Evolutionary conservation across 2,329 filamentous ascomycete genomes (phyloP).

Genomic region (Arthrobotrys pseudoclavata): DNA sequence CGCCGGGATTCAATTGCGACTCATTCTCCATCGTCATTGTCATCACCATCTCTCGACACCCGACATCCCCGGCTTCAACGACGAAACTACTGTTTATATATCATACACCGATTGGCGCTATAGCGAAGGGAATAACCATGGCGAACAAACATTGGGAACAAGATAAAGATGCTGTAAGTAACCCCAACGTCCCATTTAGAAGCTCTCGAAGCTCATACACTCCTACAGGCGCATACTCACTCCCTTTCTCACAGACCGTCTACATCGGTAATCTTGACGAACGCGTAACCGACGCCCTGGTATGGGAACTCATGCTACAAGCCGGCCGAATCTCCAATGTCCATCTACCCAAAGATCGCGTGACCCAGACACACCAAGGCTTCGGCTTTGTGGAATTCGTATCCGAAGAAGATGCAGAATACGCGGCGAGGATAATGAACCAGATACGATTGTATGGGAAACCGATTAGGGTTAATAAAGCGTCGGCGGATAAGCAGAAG

Average conservation of each 20-base stretch:
- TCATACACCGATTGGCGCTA: conserved; percentile 1
- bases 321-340: conserved; percentile 97
- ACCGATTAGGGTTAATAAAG: conserved; percentile 96
- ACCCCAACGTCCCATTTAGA: background rate
- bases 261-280: conserved; percentile 99
- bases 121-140: conserved; percentile 24
- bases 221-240: conserved; percentile 75
- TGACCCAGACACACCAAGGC: conserved; percentile 95
- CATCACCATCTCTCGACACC: background rate
- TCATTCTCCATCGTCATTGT: conserved; percentile 29
- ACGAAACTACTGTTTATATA: background rate
- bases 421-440: conserved; percentile 96
- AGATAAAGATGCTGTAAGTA: conserved; percentile 63
- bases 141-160: conserved; percentile 75
- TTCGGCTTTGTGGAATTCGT: conserved; percentile 99
- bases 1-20: background rate
- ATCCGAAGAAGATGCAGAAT: conserved; percentile 94
- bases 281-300: conserved; percentile 86
- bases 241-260: conserved; percentile 73
- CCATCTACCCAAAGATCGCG: conserved; percentile 96
- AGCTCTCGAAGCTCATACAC: conserved; percentile 45
- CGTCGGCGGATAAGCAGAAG: conserved; percentile 92
- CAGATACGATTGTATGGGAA: conserved; percentile 93
- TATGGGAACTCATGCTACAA: conserved; percentile 99
- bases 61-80: background rate